These are phyloP conservation scores for Elaeis guineensis DNA, from an alignment of 176 grass and related monocot genomes.

Conservation along the genomic window DNA sequence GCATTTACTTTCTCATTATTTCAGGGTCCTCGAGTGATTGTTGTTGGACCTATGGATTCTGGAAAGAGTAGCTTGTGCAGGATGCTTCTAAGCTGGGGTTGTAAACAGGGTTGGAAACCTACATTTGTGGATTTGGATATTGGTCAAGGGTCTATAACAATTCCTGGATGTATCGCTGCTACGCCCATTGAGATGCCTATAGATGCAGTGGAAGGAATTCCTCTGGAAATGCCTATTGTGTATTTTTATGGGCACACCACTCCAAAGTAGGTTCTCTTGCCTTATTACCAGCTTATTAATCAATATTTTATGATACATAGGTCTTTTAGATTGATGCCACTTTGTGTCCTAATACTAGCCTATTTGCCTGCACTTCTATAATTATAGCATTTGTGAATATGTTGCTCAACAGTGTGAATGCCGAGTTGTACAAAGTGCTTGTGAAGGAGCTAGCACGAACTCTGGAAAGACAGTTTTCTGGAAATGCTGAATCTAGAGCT, in stretches of 20 bases:
- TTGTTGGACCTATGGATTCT: constrained; percentile 84
- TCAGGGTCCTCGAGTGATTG: constrained; percentile 90
- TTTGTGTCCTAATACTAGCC: background rate
- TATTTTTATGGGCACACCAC: constrained; percentile 89
- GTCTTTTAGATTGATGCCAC: background rate
- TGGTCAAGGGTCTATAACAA: constrained; percentile 86
- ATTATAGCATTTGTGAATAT: background rate
- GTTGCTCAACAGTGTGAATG: constrained; percentile 40
- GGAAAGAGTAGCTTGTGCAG: constrained; percentile 89
- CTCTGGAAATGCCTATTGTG: constrained; percentile 92
- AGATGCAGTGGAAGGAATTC: constrained; percentile 86
- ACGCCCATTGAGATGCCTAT: constrained; percentile 93
- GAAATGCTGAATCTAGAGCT: constrained; percentile 91
- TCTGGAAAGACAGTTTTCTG: constrained; percentile 74
- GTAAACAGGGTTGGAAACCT: constrained; percentile 81
- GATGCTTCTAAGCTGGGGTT: constrained; percentile 94
- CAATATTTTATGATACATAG: too few relatives aligned
- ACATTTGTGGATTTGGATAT: constrained; percentile 97
- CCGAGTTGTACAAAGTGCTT: constrained; percentile 88
- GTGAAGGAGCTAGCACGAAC: constrained; percentile 88
- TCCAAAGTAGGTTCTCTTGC: constrained; percentile 40
- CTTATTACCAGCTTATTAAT: too few relatives aligned
- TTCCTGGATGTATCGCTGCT: constrained; percentile 84
- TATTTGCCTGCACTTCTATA: too few relatives aligned
- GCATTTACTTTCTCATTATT: constrained; percentile 11